Conservation (phyloP, 148 eudicot species). For the Drosera capensis region DNA sequence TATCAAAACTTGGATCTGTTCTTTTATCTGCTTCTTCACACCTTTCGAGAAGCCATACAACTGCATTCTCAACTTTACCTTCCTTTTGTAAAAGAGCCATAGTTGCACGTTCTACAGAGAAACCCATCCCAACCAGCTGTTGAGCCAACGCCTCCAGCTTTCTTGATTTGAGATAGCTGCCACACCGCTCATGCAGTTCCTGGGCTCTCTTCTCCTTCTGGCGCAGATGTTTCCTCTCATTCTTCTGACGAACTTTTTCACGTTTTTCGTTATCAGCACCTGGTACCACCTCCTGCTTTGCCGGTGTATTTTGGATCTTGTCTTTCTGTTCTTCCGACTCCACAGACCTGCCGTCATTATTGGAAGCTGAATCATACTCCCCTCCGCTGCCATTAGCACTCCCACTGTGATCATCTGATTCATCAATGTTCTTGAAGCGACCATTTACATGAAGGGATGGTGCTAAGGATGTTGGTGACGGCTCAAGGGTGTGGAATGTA, state of each 20-base stretch:
- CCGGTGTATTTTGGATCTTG: conserved; percentile 22
- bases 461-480: conserved; percentile 32
- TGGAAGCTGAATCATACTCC: conserved; percentile 76
- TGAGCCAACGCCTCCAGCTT: conserved; percentile 84
- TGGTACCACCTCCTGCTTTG: conserved; percentile 47
- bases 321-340: conserved; percentile 97
- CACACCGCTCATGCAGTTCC: conserved; percentile 83
- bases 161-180: conserved; percentile 91
- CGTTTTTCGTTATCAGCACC: conserved; percentile 85
- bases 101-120: conserved; percentile 75
- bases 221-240: conserved; percentile 93
- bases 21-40: conserved; percentile 48
- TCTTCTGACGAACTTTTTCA: conserved; percentile 85
- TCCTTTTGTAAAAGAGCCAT: conserved; percentile 86
- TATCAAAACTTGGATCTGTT: conserved; percentile 38
- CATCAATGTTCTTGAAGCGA: conserved; percentile 77
- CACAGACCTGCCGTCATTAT: conserved; percentile 80
- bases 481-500: conserved; percentile 69
- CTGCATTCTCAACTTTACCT: conserved; percentile 78
- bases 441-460: conserved; percentile 52
- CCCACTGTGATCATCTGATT: conserved; percentile 65
- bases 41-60: conserved; percentile 67
- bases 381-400: conserved; percentile 38
- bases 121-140: conserved; percentile 88
- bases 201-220: conserved; percentile 93